Base-by-base conservation (phyloP, 2,329 filamentous ascomycete genomes). In the Davidsoniella eucalypti region DNA sequence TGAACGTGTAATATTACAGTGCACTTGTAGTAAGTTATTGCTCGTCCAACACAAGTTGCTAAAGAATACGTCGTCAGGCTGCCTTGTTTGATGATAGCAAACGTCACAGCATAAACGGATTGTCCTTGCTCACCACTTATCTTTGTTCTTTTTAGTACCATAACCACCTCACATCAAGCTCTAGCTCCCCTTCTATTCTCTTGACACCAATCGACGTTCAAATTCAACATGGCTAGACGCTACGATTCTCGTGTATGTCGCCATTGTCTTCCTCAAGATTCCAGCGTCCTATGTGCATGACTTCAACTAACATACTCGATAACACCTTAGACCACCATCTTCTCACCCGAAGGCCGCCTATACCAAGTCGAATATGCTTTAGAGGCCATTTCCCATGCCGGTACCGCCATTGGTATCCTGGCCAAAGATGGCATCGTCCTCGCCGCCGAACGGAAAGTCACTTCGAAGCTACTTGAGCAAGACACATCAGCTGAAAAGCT, bases 401-500 rank as follows among this genome's bases (percentile, higher is more conserved):
- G 92, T 59, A 98, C 92, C 46, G 92, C 92, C 57, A 81, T 98
- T 60, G 92, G 92, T 51, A 95, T 98, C 63, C 75, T 98, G 57
- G 92, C 93, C 57, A 88, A 93, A 68, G 92, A 98, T 78, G 92
- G 92, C 61, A 98, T 98, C 63, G 92, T 98, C 54, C 79, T 98
- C 52, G 92, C 93, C 51, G 92, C 93, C 42, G 92, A 98, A 77
- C 80, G 92, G 65, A 98, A 98, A 73, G 92, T 98, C 61, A 98
- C 92, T 55, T 96, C 92, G 69, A 98, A 98, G 79, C 75, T 98
- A 64, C 70, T 98, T 63, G 92, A 98, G 75, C 93, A 98, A 72
- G 92, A 98, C 70, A 98, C 93, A 56, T 96, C 92, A 50, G 93
- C 92, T 47, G 92, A 98, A 81, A 98, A 98, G 80, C 86, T 98